A percentile compares a stretch with the other conserved stretches of the same genome.
Conservation (phyloP, 441 rosid species). For the Eutrema salsugineum region DNA sequence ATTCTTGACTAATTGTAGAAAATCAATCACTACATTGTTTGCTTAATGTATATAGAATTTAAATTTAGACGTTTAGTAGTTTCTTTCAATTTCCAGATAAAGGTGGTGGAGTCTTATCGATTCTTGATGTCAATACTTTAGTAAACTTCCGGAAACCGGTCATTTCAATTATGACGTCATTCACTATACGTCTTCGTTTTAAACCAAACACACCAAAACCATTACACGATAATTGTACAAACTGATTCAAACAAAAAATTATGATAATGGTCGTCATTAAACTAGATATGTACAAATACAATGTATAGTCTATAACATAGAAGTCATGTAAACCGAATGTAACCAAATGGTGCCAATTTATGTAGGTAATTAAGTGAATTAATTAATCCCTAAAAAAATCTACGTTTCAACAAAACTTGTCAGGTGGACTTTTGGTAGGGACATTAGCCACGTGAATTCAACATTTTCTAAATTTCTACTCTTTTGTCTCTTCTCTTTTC, state of each 20-base stretch:
- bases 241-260: background rate
- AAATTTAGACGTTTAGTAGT: background rate
- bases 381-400: background rate
- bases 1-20: background rate
- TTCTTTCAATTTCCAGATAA: constrained; percentile 12
- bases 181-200: background rate
- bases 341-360: background rate
- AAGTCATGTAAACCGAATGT: background rate
- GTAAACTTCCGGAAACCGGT: constrained; percentile 2
- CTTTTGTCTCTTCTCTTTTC: constrained; percentile 19
- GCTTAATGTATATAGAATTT: background rate
- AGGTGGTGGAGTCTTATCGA: background rate
- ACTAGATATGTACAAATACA: too few relatives aligned
- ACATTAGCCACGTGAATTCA: constrained; percentile 32
- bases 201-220: background rate
- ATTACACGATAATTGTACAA: background rate
- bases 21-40: background rate
- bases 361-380: background rate
- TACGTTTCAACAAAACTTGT: constrained; percentile 22
- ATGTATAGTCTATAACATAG: too few relatives aligned
- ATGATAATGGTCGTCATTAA: background rate
- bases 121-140: background rate
- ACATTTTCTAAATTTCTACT: constrained; percentile 21
- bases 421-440: constrained; percentile 33
- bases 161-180: background rate